Evolutionary conservation across 2,329 filamentous ascomycete genomes (phyloP), one percentile per base, ranked within the genome.

Genomic region (Bimuria novae-zelandiae): DNA sequence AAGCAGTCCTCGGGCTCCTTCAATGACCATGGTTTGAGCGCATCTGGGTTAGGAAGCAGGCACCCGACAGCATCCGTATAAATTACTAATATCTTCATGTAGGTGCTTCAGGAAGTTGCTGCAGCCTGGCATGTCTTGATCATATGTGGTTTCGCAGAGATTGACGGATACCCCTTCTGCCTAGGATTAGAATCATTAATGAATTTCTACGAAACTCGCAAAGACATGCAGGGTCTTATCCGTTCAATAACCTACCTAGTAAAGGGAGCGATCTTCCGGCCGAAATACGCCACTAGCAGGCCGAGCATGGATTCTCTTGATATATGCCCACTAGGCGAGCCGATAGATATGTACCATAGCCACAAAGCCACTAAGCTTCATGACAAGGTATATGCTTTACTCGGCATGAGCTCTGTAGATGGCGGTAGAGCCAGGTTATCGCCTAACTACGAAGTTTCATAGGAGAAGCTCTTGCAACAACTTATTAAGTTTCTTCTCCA

Each of bases 31-130:
- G 60, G 58, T 63, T 63, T 47, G 54, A 52, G 49, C 58, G 56
- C 30, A 61, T 63, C 33, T 63, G 56, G 60, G 56, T 60, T 55
- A 42, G 35, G n/a, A 21, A 35, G 43, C 7, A 43, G 25, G 27
- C 19, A 23, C 16, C 33, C 35, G n/a, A 44, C 14, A 39, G 45
- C 23, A 43, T 45, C 23, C 16, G 35, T 25, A 29, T 25, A 36
- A 55, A 44, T 19, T 47, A 41, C 53, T 57, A 54, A 58, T 43
- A 39, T n/a, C 47, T 45, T 59, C n/a, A 49, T 43, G 17, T 50
- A 61, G 58, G 43, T 61, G 33, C 52, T 63, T 41, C 58, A 61
- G 43, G 58, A 63, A 51, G 57, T 60, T 55, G 57, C 57, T 41
- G 57, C 59, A 17, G 59, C 59, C 48, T 56, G 55, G 45, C 47